Evolutionary conservation across 805 yeast genomes (phyloP).

Genomic region (Candida michaelii): DNA sequence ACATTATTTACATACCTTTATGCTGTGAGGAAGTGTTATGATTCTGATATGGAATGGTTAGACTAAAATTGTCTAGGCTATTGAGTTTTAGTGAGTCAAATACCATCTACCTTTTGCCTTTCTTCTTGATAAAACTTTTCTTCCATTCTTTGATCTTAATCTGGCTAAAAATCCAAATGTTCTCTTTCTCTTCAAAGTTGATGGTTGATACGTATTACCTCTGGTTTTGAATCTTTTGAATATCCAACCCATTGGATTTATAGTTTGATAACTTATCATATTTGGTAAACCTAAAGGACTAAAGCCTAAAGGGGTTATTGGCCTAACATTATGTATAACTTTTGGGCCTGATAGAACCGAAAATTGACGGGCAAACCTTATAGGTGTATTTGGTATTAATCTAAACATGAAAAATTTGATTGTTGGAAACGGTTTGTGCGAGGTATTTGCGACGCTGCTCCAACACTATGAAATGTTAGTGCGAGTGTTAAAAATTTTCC

Average conservation of each 20-base stretch:
- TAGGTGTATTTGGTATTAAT: background rate
- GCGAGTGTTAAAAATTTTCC: constrained; percentile 3
- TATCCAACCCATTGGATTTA: constrained; percentile 29
- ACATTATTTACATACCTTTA: background rate
- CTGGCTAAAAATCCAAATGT: constrained; percentile 87
- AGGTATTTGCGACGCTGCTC: background rate
- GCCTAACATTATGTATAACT: too few species aligned
- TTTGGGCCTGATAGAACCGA: background rate
- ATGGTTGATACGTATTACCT: constrained; percentile 95
- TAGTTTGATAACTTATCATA: background rate
- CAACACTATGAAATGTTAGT: background rate
- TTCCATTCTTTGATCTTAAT: constrained; percentile 69
- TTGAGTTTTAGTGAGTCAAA: constrained; percentile 59
- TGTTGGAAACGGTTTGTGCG: background rate
- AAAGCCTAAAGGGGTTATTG: background rate
- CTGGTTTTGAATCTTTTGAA: constrained; percentile 79
- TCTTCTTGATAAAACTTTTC: constrained; percentile 75
- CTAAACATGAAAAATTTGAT: background rate
- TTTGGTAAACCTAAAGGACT: background rate
- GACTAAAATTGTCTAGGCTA: too few species aligned
- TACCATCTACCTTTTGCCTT: constrained; percentile 92
- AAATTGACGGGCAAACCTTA: background rate
- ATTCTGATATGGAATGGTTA: too few species aligned
- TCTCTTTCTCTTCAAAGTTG: constrained; percentile 86
- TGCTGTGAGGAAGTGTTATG: too few species aligned